Conservation (phyloP, 345 rosid genomes). For the Trapa bicornis region DNA sequence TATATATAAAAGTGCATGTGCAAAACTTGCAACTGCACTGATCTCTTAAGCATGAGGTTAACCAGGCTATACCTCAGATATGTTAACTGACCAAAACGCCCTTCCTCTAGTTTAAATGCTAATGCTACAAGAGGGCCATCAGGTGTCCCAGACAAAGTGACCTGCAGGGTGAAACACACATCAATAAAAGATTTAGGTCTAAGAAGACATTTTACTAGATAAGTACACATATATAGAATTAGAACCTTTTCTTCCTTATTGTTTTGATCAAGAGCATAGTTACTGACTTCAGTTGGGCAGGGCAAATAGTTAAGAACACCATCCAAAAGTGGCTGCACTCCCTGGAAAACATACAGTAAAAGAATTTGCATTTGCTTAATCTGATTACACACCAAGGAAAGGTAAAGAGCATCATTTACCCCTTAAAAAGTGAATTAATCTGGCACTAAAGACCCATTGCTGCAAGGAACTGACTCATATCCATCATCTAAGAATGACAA, state of each 20-base stretch:
- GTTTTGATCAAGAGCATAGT: slow-evolving; percentile 85
- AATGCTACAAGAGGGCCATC: slow-evolving; percentile 95
- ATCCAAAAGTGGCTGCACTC: slow-evolving; percentile 88
- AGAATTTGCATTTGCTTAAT: neutral
- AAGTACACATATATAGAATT: slow-evolving; percentile 5
- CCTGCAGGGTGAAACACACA: neutral
- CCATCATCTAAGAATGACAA: neutral
- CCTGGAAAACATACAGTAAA: slow-evolving; percentile 28
- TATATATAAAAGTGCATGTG: neutral
- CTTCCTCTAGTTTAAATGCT: slow-evolving; percentile 98
- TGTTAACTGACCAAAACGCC: slow-evolving; percentile 93
- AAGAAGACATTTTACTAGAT: neutral
- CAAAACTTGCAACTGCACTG: neutral
- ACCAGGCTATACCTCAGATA: slow-evolving; percentile 33
- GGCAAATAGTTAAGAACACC: slow-evolving; percentile 84
- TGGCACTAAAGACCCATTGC: neutral
- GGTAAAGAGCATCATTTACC: neutral
- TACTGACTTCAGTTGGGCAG: slow-evolving; percentile 80
- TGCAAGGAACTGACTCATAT: neutral
- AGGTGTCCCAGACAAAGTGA: slow-evolving; percentile 38
- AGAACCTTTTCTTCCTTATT: slow-evolving; percentile 81
- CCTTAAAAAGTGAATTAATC: neutral
- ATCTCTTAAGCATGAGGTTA: neutral
- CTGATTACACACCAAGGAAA: neutral
- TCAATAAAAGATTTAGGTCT: neutral